Evolutionary conservation across 164 flowering plant genomes (phyloP).

Genomic region (Warburgia ugandensis): DNA sequence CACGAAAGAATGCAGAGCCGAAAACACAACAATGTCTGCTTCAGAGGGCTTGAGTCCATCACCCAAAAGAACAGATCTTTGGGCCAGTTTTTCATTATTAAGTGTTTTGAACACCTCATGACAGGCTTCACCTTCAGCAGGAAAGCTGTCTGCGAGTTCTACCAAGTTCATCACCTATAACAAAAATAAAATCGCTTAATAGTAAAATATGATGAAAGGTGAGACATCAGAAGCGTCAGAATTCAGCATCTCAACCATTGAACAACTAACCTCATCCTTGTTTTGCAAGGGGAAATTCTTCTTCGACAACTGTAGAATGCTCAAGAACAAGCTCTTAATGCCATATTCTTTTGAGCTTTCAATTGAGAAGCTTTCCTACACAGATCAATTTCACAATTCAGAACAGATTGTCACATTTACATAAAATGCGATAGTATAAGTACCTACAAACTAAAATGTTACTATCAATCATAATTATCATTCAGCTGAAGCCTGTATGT

Average conservation of each 20-base stretch:
- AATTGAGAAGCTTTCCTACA: slow-evolving; percentile 2
- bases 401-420: too few relatives aligned
- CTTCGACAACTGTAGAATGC: slow-evolving; percentile 32
- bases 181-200: background rate
- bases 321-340: slow-evolving; percentile 40
- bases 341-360: slow-evolving; percentile 22
- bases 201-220: background rate
- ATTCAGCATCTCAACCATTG: background rate
- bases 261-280: slow-evolving; percentile 42
- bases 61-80: slow-evolving; percentile 62
- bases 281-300: slow-evolving; percentile 12
- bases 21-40: slow-evolving; percentile 63
- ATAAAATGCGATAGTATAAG: too few relatives aligned
- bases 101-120: slow-evolving; percentile 29
- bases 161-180: slow-evolving; percentile 71
- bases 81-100: slow-evolving; percentile 56
- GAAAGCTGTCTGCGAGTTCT: slow-evolving; percentile 49
- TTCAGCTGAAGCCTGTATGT: too few relatives aligned
- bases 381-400: background rate
- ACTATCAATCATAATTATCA: too few relatives aligned
- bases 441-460: too few relatives aligned
- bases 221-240: background rate
- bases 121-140: slow-evolving; percentile 31
- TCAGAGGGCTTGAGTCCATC: slow-evolving; percentile 63
- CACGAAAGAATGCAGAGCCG: slow-evolving; percentile 54